These are phyloP conservation scores for Schizosaccharomyces lindneri DNA, from an alignment of 805 yeast genomes.

Conservation along the genomic window DNA sequence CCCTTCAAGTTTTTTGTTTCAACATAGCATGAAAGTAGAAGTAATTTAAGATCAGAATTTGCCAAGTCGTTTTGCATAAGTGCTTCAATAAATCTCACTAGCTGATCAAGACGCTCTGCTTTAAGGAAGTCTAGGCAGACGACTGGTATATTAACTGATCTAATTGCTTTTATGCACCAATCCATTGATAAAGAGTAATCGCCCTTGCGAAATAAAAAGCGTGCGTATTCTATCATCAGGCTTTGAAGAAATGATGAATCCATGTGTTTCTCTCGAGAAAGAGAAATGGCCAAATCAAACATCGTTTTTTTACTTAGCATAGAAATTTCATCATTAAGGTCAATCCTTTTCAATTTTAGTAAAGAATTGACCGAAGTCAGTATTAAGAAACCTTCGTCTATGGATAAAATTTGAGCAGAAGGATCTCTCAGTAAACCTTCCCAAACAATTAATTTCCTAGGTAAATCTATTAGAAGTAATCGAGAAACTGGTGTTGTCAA, in stretches of 20 bases:
- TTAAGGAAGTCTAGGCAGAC: not conserved
- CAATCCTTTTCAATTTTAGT: not conserved
- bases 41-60: not conserved
- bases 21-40: not conserved
- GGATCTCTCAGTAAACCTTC: not conserved
- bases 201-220: not conserved
- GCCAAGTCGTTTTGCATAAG: not conserved
- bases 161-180: not conserved
- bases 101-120: not conserved
- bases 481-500: not conserved
- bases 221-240: not conserved
- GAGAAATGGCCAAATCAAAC: not conserved
- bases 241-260: no score
- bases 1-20: not conserved
- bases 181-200: not conserved
- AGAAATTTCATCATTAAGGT: not conserved
- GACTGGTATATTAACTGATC: not conserved
- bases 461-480: not conserved
- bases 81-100: not conserved
- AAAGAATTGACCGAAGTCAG: not conserved
- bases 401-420: not conserved
- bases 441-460: not conserved
- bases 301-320: not conserved
- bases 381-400: not conserved
- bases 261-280: not conserved